These are phyloP conservation scores for Neurospora sp. DNA, from an alignment of 495 filamentous ascomycete genomes.

Conservation along the genomic window DNA sequence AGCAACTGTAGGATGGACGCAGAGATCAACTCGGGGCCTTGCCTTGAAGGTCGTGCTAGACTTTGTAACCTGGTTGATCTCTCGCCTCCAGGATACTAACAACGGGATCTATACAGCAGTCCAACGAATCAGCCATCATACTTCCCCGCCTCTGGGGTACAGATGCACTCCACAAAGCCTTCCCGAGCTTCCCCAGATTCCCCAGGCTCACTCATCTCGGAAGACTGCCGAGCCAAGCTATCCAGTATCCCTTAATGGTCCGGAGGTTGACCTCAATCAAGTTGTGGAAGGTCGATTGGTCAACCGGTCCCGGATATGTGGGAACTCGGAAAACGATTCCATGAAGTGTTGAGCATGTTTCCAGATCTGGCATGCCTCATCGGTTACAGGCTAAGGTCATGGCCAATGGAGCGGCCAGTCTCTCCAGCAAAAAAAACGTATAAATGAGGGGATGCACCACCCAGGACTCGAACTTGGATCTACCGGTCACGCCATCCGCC, in stretches of 20 bases:
- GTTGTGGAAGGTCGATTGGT: background rate
- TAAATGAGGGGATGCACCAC: background rate
- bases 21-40: background rate
- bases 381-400: background rate
- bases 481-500: background rate
- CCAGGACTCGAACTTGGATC: background rate
- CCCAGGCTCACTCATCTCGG: background rate
- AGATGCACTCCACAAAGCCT: background rate
- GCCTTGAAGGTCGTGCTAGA: background rate
- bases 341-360: slow-evolving; percentile 2
- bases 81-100: background rate
- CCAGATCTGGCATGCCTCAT: slow-evolving; percentile 1
- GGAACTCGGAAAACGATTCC: slow-evolving; percentile 15
- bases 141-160: background rate
- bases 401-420: background rate
- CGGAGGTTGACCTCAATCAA: background rate
- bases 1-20: background rate
- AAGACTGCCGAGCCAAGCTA: background rate
- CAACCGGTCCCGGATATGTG: background rate
- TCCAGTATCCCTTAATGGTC: background rate
- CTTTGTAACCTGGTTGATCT: background rate
- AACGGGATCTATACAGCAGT: background rate
- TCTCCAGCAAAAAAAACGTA: background rate
- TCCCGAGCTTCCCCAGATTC: background rate
- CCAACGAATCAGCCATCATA: background rate